These are phyloP conservation scores for Pleurotus djamor DNA, from an alignment of 768 basidiomycete genomes.

Conservation along the genomic window DNA sequence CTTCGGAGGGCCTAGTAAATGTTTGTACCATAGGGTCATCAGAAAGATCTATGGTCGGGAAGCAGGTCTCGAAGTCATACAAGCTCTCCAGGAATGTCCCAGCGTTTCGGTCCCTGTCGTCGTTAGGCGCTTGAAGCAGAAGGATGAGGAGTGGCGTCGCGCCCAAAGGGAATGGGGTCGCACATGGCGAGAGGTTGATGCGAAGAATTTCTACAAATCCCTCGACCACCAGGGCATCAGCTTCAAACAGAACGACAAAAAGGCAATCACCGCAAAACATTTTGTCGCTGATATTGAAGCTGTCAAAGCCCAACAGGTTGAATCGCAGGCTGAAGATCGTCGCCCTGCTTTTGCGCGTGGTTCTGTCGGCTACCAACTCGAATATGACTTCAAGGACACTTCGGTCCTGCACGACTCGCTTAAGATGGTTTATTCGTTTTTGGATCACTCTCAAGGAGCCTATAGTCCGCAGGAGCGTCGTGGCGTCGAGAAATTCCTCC, in stretches of 20 bases:
- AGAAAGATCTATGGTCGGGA: slow-evolving; percentile 93
- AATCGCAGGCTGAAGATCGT: slow-evolving; percentile 29
- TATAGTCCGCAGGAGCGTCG: slow-evolving; percentile 79
- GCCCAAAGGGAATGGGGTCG: slow-evolving; percentile 94
- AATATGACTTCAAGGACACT: slow-evolving; percentile 75
- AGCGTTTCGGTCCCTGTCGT: slow-evolving; percentile 91
- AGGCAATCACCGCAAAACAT: slow-evolving; percentile 79
- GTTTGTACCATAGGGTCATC: slow-evolving; percentile 89
- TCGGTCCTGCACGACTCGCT: slow-evolving; percentile 84
- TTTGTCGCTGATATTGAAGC: slow-evolving; percentile 81
- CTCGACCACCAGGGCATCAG: slow-evolving; percentile 94
- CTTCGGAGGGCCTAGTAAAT: slow-evolving; percentile 85
- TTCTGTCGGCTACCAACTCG: slow-evolving; percentile 68
- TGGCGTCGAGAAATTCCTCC: slow-evolving; percentile 81
- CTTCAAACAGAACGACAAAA: slow-evolving; percentile 97
- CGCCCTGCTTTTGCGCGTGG: slow-evolving; percentile 39
- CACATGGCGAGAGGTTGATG: slow-evolving; percentile 96
- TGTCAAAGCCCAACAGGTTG: slow-evolving; percentile 56
- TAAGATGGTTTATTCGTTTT: slow-evolving; percentile 87
- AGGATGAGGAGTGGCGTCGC: slow-evolving; percentile 97
- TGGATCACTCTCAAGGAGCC: slow-evolving; percentile 76
- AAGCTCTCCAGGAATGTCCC: slow-evolving; percentile 90
- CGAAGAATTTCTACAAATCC: slow-evolving; percentile 97
- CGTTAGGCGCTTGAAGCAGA: slow-evolving; percentile 82
- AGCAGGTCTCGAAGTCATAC: slow-evolving; percentile 69